phyloP scores from a whole-genome alignment of 352 stramenopile genomes.

The Phytophthora meadii region DNA sequence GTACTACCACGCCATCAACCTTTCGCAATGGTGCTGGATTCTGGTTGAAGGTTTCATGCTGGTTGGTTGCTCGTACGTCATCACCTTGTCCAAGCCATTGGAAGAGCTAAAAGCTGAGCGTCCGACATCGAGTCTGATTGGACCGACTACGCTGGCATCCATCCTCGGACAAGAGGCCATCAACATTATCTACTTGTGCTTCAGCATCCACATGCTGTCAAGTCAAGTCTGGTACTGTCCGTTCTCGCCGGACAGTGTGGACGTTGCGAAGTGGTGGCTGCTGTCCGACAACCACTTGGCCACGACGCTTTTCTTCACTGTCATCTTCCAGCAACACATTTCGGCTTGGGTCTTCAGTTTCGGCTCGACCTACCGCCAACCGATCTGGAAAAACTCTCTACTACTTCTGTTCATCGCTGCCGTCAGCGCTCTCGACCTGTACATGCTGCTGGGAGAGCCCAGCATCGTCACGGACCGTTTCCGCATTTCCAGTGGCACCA shows the following conservation, averaged over 20 bases:
- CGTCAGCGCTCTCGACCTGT: slow-evolving; percentile 40
- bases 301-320: slow-evolving; percentile 37
- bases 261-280: slow-evolving; percentile 56
- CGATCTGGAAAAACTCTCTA: slow-evolving; percentile 53
- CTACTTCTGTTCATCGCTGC: slow-evolving; percentile 39
- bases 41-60: slow-evolving; percentile 70
- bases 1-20: slow-evolving; percentile 77
- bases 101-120: slow-evolving; percentile 25
- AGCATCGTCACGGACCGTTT: slow-evolving; percentile 50
- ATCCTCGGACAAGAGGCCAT: slow-evolving; percentile 57
- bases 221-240: slow-evolving; percentile 50
- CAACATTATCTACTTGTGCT: slow-evolving; percentile 57
- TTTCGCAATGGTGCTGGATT: slow-evolving; percentile 80
- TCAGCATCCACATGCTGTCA: slow-evolving; percentile 38
- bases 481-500: slow-evolving; percentile 58
- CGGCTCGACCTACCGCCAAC: slow-evolving; percentile 49
- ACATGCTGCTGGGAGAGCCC: slow-evolving; percentile 48
- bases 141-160: slow-evolving; percentile 51
- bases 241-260: slow-evolving; percentile 44
- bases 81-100: slow-evolving; percentile 69
- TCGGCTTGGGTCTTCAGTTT: slow-evolving; percentile 50
- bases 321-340: slow-evolving; percentile 46
- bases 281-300: slow-evolving; percentile 52
- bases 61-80: slow-evolving; percentile 73
- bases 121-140: slow-evolving; percentile 68